These are phyloP conservation scores for Teratosphaeria zuluensis DNA, from an alignment of 2,329 filamentous ascomycete genomes.

Conservation along the genomic window DNA sequence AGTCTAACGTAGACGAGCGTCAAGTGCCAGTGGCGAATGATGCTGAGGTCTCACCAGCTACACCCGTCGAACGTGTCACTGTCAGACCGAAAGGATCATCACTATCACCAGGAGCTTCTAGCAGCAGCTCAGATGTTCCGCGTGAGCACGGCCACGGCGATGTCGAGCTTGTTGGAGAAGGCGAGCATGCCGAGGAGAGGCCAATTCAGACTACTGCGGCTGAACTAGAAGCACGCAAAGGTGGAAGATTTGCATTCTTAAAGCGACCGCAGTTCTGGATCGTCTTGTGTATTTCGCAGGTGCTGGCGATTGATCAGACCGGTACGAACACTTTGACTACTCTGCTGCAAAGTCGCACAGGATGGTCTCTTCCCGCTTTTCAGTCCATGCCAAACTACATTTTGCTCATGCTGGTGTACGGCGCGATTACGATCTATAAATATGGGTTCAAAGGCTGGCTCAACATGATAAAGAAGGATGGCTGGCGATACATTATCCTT, in stretches of 20 bases:
- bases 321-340: conserved; percentile 83
- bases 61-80: conserved; percentile 19
- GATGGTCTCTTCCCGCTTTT: conserved; percentile 83
- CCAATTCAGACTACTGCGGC: conserved; percentile 30
- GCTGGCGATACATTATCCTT: conserved; percentile 91
- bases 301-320: conserved; percentile 82
- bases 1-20: conserved; percentile 7
- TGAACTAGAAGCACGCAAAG: conserved; percentile 32
- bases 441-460: conserved; percentile 67
- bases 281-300: conserved; percentile 63
- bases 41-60: conserved; percentile 5
- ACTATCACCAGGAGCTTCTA: conserved; percentile 11
- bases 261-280: conserved; percentile 81
- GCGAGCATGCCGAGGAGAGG: conserved; percentile 15
- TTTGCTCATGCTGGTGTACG: conserved; percentile 72
- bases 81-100: conserved; percentile 22
- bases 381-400: conserved; percentile 95
- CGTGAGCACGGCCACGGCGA: conserved; percentile 30
- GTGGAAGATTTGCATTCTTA: conserved; percentile 58
- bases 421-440: conserved; percentile 64
- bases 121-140: conserved; percentile 10
- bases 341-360: conserved; percentile 52
- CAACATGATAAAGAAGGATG: conserved; percentile 55
- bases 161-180: conserved; percentile 24
- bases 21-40: conserved; percentile 2